A percentile compares a stretch with the other conserved stretches of the same genome.
Evolutionary conservation across 257 asterid genomes (phyloP).

Genomic region (Solanum megistacrolobum): DNA sequence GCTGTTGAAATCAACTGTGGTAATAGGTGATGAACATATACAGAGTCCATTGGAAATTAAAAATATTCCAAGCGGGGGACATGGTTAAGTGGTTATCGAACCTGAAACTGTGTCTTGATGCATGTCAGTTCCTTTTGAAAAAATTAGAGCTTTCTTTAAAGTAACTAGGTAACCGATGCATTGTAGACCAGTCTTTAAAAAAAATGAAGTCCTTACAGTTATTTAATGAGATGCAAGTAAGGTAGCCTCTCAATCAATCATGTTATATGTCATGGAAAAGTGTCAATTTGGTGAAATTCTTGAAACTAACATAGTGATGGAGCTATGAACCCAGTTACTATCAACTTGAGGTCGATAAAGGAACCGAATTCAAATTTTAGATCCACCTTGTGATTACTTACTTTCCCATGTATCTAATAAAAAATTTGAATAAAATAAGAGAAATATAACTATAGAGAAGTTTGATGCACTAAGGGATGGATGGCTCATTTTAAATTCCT

Average conservation of each 20-base stretch:
- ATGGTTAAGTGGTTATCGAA: neutral
- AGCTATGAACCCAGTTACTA: neutral
- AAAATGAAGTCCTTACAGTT: neutral
- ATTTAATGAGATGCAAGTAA: neutral
- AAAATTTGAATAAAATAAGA: neutral
- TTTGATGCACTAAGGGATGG: neutral
- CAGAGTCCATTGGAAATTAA: neutral
- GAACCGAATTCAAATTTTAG: neutral
- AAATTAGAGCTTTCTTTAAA: neutral
- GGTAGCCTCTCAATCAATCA: neutral
- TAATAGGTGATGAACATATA: neutral
- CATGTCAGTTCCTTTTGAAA: neutral
- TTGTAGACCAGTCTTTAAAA: neutral
- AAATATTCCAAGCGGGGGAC: neutral
- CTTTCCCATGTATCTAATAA: neutral
- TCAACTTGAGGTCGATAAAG: neutral
- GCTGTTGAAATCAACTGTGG: neutral
- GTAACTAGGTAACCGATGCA: neutral
- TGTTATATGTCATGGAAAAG: neutral
- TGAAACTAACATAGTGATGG: neutral
- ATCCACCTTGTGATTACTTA: neutral
- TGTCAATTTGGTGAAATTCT: neutral
- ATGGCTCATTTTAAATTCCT: neutral
- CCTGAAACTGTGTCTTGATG: neutral
- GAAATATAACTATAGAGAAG: neutral